Evolutionary conservation across 768 basidiomycete genomes (phyloP), one percentile per base, ranked within the genome.

Genomic region (Lentinula raphanica): DNA sequence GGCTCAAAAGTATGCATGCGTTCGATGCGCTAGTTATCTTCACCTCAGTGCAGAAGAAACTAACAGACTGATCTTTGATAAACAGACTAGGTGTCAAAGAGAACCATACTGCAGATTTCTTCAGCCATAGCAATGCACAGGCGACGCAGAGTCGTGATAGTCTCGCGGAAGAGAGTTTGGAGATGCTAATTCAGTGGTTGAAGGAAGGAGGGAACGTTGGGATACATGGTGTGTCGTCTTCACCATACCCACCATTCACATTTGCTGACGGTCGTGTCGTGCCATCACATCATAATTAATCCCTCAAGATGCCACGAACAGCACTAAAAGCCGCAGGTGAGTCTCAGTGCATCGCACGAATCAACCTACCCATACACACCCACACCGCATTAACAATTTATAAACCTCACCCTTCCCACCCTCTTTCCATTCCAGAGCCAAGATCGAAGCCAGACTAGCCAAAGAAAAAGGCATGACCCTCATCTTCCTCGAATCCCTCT

Each of bases 201-300:
- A 94, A 92, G 73, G 85, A 87, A 49, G 97, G 94, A 2, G 94
- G 94, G 1, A 99, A 99, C 68, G 96, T 98, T 50, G 97, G 92
- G 8, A 98, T 99, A 63, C 96, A 98, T 70, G 97, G 95, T 93
- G 65, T 48, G 77, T 60, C 63, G 38, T 12, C 35, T 31, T 36
- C 11, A n/a, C 19, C 19, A 6, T 3, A n/a, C 17, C 5, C 19
- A 35, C 19, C 15, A 5, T 51, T 12, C 13, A 32, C 23, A 35
- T 11, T 21, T 36, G 21, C 12, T 51, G n/a, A n/a, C n/a, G n/a
- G n/a, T n/a, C n/a, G n/a, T n/a, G n/a, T n/a, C n/a, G n/a, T n/a
- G n/a, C n/a, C n/a, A n/a, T 13, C 4, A 32, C 35, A 6, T 50
- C 55, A 49, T 63, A 7, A 48, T 38, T 31, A 32, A 54, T 31